Base-by-base conservation (phyloP, 2,329 filamentous ascomycete species). In the Scedosporium dehoogii region DNA sequence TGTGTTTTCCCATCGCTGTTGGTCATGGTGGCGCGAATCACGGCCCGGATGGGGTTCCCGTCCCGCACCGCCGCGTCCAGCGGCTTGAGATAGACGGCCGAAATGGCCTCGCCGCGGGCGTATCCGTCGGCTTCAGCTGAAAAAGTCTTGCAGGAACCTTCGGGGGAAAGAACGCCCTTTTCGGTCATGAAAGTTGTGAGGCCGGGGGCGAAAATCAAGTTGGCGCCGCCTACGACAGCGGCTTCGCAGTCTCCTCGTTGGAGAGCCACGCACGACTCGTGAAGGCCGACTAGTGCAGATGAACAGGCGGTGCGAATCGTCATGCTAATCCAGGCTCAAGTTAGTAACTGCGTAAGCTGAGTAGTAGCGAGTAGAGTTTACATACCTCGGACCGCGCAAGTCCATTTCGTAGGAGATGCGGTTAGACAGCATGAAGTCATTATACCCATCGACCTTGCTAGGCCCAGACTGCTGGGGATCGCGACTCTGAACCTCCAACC, bases 41-140 rank as follows among this genome's bases (percentile, higher is more conserved):
- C 73, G 12, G 79, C 79, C 44, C 78, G 74, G 63, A 84, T 80
- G 2, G 76, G 74, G 67, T 87, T 83, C 23, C 81, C 80, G 64
- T 84, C 83, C 51, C 69, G 72, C 25, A 85, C 68, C 2, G 85
- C 85, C 63, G 81, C 76, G 41, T 78, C 75, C 0, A 87, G 74
- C 0, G 76, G 78, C 71, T 87, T 87, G 14, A 88, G 68, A 10
- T 86, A 69, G 2, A 87, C 66, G 59, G 80, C 75, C 7, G 75
- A 81, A 21, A 80, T 77, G 3, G 83, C 85, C 66, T 88, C 85
- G 6, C 83, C 85, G 7, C 85, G 78, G 0, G 79, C 84, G 66
- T 85, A 89, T 0, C 86, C 86, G 46, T 33, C 65, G 66, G 69
- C 55, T 61, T 68, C 57, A 63, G 71, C 64, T 66, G 73, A 64